These are phyloP conservation scores for Purshia tridentata DNA, from an alignment of 306 rosid species.

Conservation along the genomic window DNA sequence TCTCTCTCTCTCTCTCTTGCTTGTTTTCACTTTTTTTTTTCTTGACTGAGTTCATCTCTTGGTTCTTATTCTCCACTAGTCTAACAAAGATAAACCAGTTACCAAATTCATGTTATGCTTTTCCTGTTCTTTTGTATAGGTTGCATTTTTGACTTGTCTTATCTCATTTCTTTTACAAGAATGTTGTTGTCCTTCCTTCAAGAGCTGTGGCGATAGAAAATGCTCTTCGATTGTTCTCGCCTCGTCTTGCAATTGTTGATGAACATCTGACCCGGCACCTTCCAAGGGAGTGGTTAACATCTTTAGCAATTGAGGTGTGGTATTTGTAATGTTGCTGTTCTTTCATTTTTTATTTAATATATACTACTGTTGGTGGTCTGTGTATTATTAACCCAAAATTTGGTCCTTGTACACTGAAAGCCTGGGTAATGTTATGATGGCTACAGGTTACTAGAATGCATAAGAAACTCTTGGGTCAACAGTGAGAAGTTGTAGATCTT, in stretches of 20 bases:
- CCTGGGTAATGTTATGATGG: neutral
- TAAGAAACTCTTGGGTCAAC: neutral
- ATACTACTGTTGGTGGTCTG: neutral
- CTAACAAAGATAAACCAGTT: too few relatives aligned
- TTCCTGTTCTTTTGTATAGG: neutral
- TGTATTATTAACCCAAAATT: slow-evolving; percentile 4
- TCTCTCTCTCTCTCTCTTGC: too few relatives aligned
- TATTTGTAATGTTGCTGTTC: neutral
- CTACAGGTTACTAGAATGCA: neutral
- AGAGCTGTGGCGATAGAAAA: slow-evolving; percentile 91
- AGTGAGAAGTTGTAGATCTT: neutral
- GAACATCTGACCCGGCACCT: slow-evolving; percentile 88
- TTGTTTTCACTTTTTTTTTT: too few relatives aligned
- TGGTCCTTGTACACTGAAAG: neutral
- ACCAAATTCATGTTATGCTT: neutral
- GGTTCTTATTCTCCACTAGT: too few relatives aligned
- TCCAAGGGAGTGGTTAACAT: slow-evolving; percentile 81
- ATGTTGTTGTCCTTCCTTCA: slow-evolving; percentile 91
- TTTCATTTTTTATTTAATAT: slow-evolving; percentile 8
- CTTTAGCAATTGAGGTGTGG: slow-evolving; percentile 69
- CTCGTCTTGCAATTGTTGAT: slow-evolving; percentile 91
- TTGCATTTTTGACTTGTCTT: slow-evolving; percentile 35
- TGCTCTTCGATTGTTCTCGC: slow-evolving; percentile 86
- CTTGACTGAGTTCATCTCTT: too few relatives aligned
- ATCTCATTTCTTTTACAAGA: slow-evolving; percentile 54